Conservation (phyloP, 169 alveolate species). For the Plasmodium malariae region DNA sequence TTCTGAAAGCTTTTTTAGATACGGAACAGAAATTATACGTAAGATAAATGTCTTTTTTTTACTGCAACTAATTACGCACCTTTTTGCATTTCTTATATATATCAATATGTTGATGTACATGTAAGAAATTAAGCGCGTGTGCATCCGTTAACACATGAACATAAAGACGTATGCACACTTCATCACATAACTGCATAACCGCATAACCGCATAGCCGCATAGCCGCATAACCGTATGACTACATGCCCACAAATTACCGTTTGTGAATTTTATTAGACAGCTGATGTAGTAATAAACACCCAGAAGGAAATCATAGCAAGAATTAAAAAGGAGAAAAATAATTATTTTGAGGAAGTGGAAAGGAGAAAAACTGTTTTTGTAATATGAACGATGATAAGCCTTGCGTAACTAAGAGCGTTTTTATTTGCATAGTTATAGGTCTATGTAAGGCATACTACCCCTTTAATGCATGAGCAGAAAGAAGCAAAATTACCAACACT, state of each 20-base stretch:
- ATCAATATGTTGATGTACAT: too few relatives aligned
- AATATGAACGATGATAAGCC: neutral
- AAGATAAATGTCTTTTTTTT: too few relatives aligned
- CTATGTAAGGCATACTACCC: too few relatives aligned
- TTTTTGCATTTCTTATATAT: too few relatives aligned
- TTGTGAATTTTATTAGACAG: slow-evolving; percentile 15
- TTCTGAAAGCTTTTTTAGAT: slow-evolving; percentile 60
- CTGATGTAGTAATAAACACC: slow-evolving; percentile 55
- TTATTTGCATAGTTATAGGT: too few relatives aligned
- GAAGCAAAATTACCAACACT: too few relatives aligned
- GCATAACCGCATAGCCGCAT: too few relatives aligned
- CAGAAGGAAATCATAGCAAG: slow-evolving; percentile 49
- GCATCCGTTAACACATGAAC: neutral
- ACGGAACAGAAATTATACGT: slow-evolving; percentile 66
- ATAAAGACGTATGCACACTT: neutral
- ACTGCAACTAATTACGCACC: too few relatives aligned
- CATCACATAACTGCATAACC: neutral
- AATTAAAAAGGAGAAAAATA: slow-evolving; percentile 49
- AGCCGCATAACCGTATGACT: too few relatives aligned
- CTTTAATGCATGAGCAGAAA: too few relatives aligned
- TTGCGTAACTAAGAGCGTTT: too few relatives aligned
- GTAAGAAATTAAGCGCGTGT: too few relatives aligned
- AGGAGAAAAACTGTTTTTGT: slow-evolving; percentile 30
- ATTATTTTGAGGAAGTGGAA: slow-evolving; percentile 48
- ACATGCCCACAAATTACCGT: neutral